A percentile compares a stretch with the other conserved stretches of the same genome.
Conservation (phyloP, 805 yeast species). For the Candida sonorensis region DNA sequence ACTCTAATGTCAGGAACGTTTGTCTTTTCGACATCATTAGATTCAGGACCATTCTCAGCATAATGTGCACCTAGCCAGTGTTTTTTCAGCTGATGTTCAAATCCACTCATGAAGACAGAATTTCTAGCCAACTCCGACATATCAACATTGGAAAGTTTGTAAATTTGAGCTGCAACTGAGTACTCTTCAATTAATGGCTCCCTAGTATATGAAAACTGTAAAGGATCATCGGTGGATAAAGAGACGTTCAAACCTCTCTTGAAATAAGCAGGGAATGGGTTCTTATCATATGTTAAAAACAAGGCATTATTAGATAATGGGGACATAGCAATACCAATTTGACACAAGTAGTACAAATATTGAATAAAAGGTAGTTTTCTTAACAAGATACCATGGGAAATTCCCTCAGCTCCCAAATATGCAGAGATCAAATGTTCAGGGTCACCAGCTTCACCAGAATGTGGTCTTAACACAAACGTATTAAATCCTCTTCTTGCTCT, state of each 20-base stretch:
- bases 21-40: slow-evolving; percentile 87
- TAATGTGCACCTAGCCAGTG: slow-evolving; percentile 87
- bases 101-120: slow-evolving; percentile 91
- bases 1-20: slow-evolving; percentile 90
- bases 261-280: slow-evolving; percentile 89
- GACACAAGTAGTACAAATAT: slow-evolving; percentile 87
- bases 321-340: slow-evolving; percentile 97
- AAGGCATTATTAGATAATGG: slow-evolving; percentile 95
- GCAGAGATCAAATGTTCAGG: slow-evolving; percentile 94
- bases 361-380: slow-evolving; percentile 95
- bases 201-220: slow-evolving; percentile 93
- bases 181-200: slow-evolving; percentile 97
- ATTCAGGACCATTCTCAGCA: slow-evolving; percentile 54
- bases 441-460: slow-evolving; percentile 99
- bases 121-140: slow-evolving; percentile 95
- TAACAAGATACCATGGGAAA: slow-evolving; percentile 89
- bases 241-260: slow-evolving; percentile 92
- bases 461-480: slow-evolving; percentile 94
- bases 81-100: slow-evolving; percentile 76
- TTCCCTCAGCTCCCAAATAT: slow-evolving; percentile 82
- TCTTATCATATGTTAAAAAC: slow-evolving; percentile 92
- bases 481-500: slow-evolving; percentile 69
- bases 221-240: slow-evolving; percentile 93
- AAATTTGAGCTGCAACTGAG: slow-evolving; percentile 97
- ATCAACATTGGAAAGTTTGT: slow-evolving; percentile 88